Base-by-base conservation (phyloP, 2,329 filamentous ascomycete genomes). In the Fusarium nurragi region DNA sequence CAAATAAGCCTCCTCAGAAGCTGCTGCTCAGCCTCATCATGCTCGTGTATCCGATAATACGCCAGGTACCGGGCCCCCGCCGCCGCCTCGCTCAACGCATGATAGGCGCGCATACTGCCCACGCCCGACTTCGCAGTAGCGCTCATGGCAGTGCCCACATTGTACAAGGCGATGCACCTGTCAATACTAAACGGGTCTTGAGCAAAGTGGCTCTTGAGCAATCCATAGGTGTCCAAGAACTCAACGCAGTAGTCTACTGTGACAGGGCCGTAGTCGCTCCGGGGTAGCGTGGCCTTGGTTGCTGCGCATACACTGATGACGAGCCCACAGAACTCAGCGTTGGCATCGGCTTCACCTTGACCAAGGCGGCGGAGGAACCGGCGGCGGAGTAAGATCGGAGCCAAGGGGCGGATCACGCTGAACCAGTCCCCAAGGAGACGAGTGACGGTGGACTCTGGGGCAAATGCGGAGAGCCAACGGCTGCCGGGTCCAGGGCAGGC, bases 111-210 rank as follows among this genome's bases (percentile, higher is more conserved):
- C 48, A 71, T 67, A 3, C 67, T 58, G 1, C 62, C 46, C 12
- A 62, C 14, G 0, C 67, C 67, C 2, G 55, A 48, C 2, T 67
- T 54, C 0, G 51, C 28, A 2, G 60, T 41, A 2, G 69, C 65
- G 9, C 60, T 45, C 8, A 72, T 56, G 1, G 76, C 70, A 2
- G 55, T 68, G 4, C 73, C 71, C 5, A 78, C 52, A 32, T 78
- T 76, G 48, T 78, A 78, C 66, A 76, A 73, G 21, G 75, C 72
- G 18, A 76, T 70, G 57, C 76, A 77, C 65, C 75, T 77, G 41
- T 78, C 75, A 1, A 78, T 52, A 3, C 71, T 71, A 41, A 75
- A 77, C 0, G 53, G 40, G 1, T 67, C 45, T 11, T 54, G 52
- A 0, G 50, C 28, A 13, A 71, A 65, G 5, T 58, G 56, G 11